Conservation (phyloP, 179 eudicot species). For the Vitellaria paradoxa region DNA sequence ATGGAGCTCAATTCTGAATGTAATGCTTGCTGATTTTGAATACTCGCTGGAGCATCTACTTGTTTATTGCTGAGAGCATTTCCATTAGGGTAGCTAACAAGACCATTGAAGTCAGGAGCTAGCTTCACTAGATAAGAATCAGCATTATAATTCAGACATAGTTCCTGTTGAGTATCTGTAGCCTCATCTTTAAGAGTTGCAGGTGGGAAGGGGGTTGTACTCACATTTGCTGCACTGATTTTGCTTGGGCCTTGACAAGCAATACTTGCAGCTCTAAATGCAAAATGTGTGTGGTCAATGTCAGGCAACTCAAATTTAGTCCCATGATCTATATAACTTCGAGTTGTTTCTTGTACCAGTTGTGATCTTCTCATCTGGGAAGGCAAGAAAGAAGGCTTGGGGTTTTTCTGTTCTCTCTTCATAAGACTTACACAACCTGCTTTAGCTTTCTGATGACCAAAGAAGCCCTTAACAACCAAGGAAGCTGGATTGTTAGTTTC, state of each 20-base stretch:
- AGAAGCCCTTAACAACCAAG: conserved; percentile 12
- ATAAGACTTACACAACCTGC: neutral
- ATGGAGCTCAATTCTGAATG: conserved; percentile 24
- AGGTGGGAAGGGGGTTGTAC: neutral
- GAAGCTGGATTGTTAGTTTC: conserved; percentile 13
- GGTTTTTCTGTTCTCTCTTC: conserved; percentile 16
- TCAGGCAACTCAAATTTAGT: conserved; percentile 34
- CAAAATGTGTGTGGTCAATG: conserved; percentile 21
- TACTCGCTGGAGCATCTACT: conserved; percentile 6
- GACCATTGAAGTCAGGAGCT: conserved; percentile 1
- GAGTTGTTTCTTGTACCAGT: conserved; percentile 12
- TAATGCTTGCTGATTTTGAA: conserved; percentile 23
- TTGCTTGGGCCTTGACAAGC: conserved; percentile 28
- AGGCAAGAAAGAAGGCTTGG: neutral
- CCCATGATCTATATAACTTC: conserved; percentile 21
- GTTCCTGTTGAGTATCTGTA: conserved; percentile 3
- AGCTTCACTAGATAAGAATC: neutral
- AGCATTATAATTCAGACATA: neutral
- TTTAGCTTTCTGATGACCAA: conserved; percentile 7
- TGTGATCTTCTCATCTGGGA: conserved; percentile 10
- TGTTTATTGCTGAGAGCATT: neutral
- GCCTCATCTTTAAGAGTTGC: conserved; percentile 1
- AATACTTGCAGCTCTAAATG: conserved; percentile 19
- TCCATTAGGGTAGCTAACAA: neutral
- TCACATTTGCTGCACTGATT: conserved; percentile 14